These are phyloP conservation scores for Pyrus pyrifolia DNA, from an alignment of 306 rosid genomes.

Conservation along the genomic window DNA sequence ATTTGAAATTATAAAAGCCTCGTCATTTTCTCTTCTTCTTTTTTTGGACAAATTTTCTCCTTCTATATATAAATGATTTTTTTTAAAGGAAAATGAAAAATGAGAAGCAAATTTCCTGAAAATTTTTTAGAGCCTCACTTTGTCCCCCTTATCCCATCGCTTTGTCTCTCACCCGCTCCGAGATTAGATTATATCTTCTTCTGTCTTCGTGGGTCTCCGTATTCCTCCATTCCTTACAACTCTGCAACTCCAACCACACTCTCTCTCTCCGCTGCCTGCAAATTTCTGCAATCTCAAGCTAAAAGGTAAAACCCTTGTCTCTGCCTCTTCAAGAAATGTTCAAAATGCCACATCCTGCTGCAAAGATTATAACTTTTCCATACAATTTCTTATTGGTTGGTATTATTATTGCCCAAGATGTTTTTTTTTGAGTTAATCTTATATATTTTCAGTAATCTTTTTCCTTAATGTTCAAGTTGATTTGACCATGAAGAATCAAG, in stretches of 20 bases:
- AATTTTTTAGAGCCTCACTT: slow-evolving; percentile 2
- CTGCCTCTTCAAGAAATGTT: not conserved
- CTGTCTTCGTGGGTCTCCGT: not conserved
- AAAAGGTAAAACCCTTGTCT: not conserved
- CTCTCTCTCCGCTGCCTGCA: not conserved
- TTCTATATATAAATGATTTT: not conserved
- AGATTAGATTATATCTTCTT: not conserved
- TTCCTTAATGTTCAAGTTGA: not conserved
- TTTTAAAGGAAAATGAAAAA: not conserved
- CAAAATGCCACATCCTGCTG: not conserved
- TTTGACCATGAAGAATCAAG: not conserved
- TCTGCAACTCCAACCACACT: not conserved
- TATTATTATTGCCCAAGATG: not conserved
- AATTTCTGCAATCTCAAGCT: not conserved
- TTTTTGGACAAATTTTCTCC: too few relatives aligned
- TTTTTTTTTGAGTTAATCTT: not conserved
- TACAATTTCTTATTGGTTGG: not conserved
- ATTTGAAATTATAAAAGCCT: too few relatives aligned
- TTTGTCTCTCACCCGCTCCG: not conserved
- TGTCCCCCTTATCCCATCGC: slow-evolving; percentile 6
- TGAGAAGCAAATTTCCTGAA: not conserved
- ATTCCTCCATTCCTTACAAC: not conserved
- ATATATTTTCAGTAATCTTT: not conserved
- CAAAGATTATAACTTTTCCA: not conserved
- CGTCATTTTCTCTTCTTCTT: too few relatives aligned